Base-by-base conservation (phyloP, 495 filamentous ascomycete genomes). In the Xylona heveae region DNA sequence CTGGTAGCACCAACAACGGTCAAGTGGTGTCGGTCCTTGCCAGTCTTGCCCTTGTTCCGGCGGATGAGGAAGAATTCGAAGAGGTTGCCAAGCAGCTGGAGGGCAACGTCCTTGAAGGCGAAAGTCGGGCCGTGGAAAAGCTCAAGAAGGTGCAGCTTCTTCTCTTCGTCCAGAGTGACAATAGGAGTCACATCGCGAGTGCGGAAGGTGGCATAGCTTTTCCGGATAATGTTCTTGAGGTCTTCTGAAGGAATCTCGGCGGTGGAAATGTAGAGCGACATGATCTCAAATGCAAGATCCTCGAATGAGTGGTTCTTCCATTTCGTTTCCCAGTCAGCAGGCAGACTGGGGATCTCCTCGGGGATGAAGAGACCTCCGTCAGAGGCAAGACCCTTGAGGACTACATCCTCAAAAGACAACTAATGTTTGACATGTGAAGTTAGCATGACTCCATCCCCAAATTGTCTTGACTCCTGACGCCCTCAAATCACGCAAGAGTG, bases 91-190 rank as follows among this genome's bases (percentile, higher is more conserved):
- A 97, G 57, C 42, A 91, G 81, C 43, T 92, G 82, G 16, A 94
- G 52, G 4, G 85, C 84, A 10, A 76, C 76, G 46, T 90, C 84
- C 53, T 94, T 94, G 62, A 93, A 94, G 5, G 85, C 68, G 42
- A 74, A 92, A n/a, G 69, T 94, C 1, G 82, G 84, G n/a, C 88
- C 88, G 48, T 95, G 85, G 64, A 94, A 97, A 7, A 97, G 71
- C 53, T 97, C 88, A 7, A 95, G 70, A 7, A 95, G 53, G 47
- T 91, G 63, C 6, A 94, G 49, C 46, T 80, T 70, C 40, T 68
- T 64, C 35, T 75, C 54, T 13, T 56, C 45, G 33, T 75, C 53
- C 18, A 92, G 62, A 6, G 71, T 60, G 24, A 78, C 62, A 8
- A 79, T 46, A 0, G 88, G 85, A 2, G 78, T 76, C 24, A 75